A percentile compares a stretch with the other conserved stretches of the same genome.
Conservation (phyloP, 148 eudicot genomes). For the Fagopyrum homotropicum region DNA sequence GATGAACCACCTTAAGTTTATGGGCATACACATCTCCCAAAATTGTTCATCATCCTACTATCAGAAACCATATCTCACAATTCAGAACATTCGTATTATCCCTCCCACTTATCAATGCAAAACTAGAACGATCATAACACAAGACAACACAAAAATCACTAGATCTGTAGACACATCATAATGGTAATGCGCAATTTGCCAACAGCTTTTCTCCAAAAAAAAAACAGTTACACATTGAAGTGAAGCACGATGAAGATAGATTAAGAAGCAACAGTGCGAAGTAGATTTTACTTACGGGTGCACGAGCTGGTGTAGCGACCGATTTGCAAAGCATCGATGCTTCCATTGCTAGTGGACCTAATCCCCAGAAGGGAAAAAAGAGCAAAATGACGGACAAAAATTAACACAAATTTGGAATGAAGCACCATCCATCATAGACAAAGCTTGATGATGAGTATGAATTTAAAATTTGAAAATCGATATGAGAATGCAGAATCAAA, state of each 20-base stretch:
- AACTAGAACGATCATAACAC: too few relatives aligned
- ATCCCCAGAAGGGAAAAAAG: neutral
- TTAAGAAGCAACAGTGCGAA: neutral
- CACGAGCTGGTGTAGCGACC: neutral
- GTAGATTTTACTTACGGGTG: neutral
- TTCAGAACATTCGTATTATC: neutral
- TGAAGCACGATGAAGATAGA: too few relatives aligned
- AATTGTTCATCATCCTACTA: neutral
- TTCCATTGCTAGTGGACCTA: conserved; percentile 3
- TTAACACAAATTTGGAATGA: neutral
- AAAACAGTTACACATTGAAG: neutral
- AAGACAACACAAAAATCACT: too few relatives aligned
- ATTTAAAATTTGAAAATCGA: neutral
- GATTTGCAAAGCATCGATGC: conserved; percentile 13
- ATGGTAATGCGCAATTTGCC: neutral
- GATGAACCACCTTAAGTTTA: neutral
- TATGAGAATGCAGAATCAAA: neutral
- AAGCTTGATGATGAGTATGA: neutral
- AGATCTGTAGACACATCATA: neutral
- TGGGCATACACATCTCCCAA: neutral
- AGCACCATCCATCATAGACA: neutral
- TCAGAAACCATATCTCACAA: neutral
- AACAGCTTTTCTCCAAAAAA: too few relatives aligned
- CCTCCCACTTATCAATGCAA: neutral
- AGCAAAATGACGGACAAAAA: neutral